These are phyloP conservation scores for Kodamaea sp. DNA, from an alignment of 1,139 yeast genomes.

Conservation along the genomic window DNA sequence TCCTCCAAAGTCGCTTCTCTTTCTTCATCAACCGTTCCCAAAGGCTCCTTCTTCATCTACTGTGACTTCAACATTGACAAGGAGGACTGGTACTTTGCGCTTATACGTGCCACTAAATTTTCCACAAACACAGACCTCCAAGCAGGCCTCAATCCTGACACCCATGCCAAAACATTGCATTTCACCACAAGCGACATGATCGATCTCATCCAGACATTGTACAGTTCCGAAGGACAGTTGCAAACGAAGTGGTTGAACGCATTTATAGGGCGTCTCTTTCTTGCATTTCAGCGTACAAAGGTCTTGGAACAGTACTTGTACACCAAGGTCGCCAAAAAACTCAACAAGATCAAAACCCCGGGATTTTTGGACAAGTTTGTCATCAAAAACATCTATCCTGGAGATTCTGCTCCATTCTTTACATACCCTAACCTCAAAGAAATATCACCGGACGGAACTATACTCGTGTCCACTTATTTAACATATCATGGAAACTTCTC, in stretches of 20 bases:
- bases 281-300: slow-evolving; percentile 73
- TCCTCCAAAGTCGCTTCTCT: slow-evolving; percentile 7
- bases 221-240: slow-evolving; percentile 80
- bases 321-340: slow-evolving; percentile 64
- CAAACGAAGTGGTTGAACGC: slow-evolving; percentile 93
- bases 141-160: slow-evolving; percentile 26
- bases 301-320: slow-evolving; percentile 58
- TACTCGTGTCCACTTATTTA: slow-evolving; percentile 62
- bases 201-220: slow-evolving; percentile 70
- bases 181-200: slow-evolving; percentile 72
- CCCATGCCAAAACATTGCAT: slow-evolving; percentile 73
- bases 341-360: slow-evolving; percentile 79
- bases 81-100: slow-evolving; percentile 89
- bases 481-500: slow-evolving; percentile 74
- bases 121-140: slow-evolving; percentile 16
- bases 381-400: slow-evolving; percentile 72
- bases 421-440: slow-evolving; percentile 71
- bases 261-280: slow-evolving; percentile 73
- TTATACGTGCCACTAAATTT: slow-evolving; percentile 77
- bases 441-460: slow-evolving; percentile 78
- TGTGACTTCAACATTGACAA: slow-evolving; percentile 77
- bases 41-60: slow-evolving; percentile 68
- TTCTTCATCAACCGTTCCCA: slow-evolving; percentile 24
- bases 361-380: slow-evolving; percentile 83
- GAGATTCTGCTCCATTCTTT: slow-evolving; percentile 76